Evolutionary conservation across 164 flowering plant genomes (phyloP).

Genomic region (Protea cynaroides): DNA sequence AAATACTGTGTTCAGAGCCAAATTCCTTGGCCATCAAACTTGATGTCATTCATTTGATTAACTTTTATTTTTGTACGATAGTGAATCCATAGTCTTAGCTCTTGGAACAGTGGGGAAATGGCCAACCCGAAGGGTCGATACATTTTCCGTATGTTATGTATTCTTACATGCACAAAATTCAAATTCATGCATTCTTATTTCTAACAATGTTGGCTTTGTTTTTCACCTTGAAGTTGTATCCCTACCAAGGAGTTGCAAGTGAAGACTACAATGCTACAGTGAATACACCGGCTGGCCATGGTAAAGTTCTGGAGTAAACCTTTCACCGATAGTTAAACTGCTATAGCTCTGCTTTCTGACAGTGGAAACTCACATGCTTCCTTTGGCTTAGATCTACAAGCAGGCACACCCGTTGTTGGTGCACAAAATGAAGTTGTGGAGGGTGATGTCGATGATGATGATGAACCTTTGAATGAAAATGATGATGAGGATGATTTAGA

Average conservation of each 20-base stretch:
- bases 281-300: constrained; percentile 74
- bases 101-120: no score
- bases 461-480: constrained; percentile 73
- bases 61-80: no score
- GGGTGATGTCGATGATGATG: constrained; percentile 51
- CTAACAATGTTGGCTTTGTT: not conserved
- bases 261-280: constrained; percentile 83
- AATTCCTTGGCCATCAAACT: no score
- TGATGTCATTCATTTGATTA: no score
- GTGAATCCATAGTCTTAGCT: no score
- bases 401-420: constrained; percentile 50
- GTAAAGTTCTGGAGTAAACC: constrained; percentile 25
- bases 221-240: constrained; percentile 51
- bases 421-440: constrained; percentile 42
- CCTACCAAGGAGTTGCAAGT: constrained; percentile 71
- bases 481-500: constrained; percentile 89
- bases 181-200: not conserved
- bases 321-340: not conserved
- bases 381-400: constrained; percentile 44
- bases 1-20: no score
- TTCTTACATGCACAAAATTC: not conserved
- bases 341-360: not conserved
- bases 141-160: no score
- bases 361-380: not conserved
- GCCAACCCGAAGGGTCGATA: no score